Conservation (phyloP, 768 basidiomycete species). For the Termitomyces sp. region DNA sequence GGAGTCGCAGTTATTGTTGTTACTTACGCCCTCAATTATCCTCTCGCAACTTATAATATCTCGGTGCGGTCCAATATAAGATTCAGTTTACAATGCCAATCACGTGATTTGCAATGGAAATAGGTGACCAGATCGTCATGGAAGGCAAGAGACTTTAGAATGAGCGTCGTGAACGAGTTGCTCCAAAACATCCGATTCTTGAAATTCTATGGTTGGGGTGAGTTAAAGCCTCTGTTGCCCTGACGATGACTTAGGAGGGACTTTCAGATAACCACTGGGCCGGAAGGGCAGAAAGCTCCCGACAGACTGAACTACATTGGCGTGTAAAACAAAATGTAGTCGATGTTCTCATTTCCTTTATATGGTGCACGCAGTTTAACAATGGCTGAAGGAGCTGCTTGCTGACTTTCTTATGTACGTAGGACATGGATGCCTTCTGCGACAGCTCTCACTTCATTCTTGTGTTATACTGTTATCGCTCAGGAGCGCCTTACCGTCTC, state of each 20-base stretch:
- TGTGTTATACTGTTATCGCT: conserved; percentile 65
- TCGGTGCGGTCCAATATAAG: conserved; percentile 32
- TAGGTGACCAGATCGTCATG: conserved; percentile 54
- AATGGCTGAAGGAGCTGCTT: not conserved
- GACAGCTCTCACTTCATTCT: conserved; percentile 56
- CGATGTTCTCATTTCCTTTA: conserved; percentile 59
- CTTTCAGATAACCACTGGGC: conserved; percentile 56
- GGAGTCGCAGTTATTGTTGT: conserved; percentile 63
- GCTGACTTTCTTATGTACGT: not conserved
- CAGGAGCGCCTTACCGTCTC: conserved; percentile 66
- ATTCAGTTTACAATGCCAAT: not conserved
- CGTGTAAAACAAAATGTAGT: conserved; percentile 60
- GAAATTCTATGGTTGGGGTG: conserved; percentile 77
- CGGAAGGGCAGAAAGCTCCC: conserved; percentile 40
- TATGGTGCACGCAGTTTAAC: conserved; percentile 41
- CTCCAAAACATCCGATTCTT: conserved; percentile 70
- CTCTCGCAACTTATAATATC: conserved; percentile 62
- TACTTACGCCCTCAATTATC: conserved; percentile 61
- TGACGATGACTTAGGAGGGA: not conserved
- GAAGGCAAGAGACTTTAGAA: conserved; percentile 63
- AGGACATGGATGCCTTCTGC: conserved; percentile 76
- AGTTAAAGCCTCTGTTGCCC: not conserved
- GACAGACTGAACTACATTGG: conserved; percentile 64
- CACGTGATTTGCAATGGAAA: not conserved
- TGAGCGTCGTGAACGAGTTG: conserved; percentile 71